These are phyloP conservation scores for Chalaropsis thielavioides DNA, from an alignment of 2,329 filamentous ascomycete species.

Conservation along the genomic window DNA sequence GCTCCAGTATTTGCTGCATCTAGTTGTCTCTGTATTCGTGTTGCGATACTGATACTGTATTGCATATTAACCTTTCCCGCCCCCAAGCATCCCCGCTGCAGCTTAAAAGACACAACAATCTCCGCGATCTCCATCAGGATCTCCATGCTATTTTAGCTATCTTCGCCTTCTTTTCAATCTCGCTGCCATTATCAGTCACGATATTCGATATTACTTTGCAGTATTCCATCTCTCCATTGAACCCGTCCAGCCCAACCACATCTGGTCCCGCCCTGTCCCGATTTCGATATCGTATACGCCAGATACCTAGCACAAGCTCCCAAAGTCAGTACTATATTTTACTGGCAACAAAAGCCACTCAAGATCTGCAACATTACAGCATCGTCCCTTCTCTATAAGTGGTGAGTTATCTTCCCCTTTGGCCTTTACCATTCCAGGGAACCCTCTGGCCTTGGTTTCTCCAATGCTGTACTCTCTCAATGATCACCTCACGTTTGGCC, in stretches of 20 bases:
- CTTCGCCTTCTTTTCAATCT: background rate
- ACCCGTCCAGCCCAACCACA: background rate
- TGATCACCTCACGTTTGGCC: background rate
- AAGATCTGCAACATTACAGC: background rate
- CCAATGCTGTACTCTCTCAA: background rate
- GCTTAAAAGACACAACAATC: background rate
- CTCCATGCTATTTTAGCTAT: background rate
- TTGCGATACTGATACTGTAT: background rate
- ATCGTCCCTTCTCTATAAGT: background rate
- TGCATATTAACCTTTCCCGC: background rate
- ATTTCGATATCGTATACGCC: background rate
- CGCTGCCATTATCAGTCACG: no score
- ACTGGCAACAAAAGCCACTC: background rate
- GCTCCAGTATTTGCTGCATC: background rate
- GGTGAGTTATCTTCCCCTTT: background rate
- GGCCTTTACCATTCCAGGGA: background rate
- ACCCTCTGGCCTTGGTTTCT: background rate
- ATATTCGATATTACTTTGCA: background rate
- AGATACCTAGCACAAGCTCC: background rate
- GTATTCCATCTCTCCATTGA: background rate
- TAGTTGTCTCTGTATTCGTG: background rate
- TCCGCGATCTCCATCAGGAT: background rate
- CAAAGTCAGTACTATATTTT: background rate
- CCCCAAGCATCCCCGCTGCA: background rate
- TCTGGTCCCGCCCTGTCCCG: background rate